Conservation (phyloP, 2,329 filamentous ascomycete genomes). For the Fusarium sp. region DNA sequence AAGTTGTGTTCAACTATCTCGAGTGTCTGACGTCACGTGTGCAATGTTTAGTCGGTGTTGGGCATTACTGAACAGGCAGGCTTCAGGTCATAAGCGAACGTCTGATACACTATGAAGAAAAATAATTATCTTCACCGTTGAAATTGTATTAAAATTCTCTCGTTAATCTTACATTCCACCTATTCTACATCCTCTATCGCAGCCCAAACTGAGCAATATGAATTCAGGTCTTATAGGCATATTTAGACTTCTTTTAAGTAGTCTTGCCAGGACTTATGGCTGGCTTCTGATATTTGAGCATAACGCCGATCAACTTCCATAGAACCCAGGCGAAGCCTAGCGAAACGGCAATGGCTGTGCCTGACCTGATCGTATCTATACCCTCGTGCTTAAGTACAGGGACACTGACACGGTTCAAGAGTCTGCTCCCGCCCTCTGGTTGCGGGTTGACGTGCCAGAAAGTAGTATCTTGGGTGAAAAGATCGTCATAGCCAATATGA, state of each 20-base stretch:
- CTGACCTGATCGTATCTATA: constrained; percentile 61
- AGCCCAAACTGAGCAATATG: not conserved
- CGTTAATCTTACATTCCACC: not conserved
- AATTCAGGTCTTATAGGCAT: constrained; percentile 2
- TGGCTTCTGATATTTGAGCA: constrained; percentile 13
- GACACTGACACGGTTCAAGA: constrained; percentile 70
- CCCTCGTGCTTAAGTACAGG: constrained; percentile 73
- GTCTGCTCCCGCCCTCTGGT: constrained; percentile 50
- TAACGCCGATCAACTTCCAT: constrained; percentile 63
- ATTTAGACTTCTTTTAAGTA: constrained; percentile 43
- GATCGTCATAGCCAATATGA: constrained; percentile 86
- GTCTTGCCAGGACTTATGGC: not conserved
- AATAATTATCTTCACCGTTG: not conserved
- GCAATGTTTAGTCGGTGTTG: not conserved
- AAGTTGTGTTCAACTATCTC: constrained; percentile 4
- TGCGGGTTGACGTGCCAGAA: constrained; percentile 82
- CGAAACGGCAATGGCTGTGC: constrained; percentile 70
- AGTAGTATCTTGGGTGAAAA: constrained; percentile 81
- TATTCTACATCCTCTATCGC: not conserved
- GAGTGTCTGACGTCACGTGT: constrained; percentile 46
- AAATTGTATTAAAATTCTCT: not conserved
- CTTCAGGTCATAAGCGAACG: not conserved
- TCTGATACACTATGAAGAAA: not conserved
- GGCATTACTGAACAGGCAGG: not conserved
- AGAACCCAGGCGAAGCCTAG: constrained; percentile 78